Percentiles rank a stretch among this genome's conserved stretches.
Evolutionary conservation across 2,329 filamentous ascomycete genomes (phyloP).

Genomic region (Calonectria pteridis): DNA sequence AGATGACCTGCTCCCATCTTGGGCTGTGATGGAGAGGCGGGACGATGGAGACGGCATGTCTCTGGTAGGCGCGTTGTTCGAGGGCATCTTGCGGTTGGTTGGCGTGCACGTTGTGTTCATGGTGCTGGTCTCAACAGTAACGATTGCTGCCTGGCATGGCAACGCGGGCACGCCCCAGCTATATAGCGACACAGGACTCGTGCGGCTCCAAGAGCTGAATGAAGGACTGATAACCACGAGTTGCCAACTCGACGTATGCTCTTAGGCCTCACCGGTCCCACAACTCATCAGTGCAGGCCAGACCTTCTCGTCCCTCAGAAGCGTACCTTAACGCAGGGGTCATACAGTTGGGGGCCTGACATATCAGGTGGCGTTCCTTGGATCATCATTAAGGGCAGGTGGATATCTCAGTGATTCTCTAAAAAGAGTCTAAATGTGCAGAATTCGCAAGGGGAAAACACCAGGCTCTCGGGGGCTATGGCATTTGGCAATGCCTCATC

Average conservation of each 20-base stretch:
- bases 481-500: neutral
- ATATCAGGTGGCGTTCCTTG: neutral
- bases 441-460: neutral
- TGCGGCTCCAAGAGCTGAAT: neutral
- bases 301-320: neutral
- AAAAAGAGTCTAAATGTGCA: neutral
- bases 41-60: neutral
- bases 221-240: neutral
- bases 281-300: neutral
- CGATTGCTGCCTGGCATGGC: neutral
- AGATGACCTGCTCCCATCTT: neutral
- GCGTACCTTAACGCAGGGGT: neutral
- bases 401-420: neutral
- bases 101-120: neutral
- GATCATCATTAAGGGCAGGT: neutral
- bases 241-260: neutral
- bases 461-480: neutral
- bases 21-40: neutral
- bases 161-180: neutral
- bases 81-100: neutral
- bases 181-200: neutral
- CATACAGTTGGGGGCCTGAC: neutral
- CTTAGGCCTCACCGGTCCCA: constrained; percentile 3
- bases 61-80: neutral
- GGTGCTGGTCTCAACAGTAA: neutral